Percentiles rank a stretch among this genome's conserved stretches.
These are phyloP conservation scores for Scutellaria baicalensis DNA, from an alignment of 257 asterid genomes.

Conservation along the genomic window DNA sequence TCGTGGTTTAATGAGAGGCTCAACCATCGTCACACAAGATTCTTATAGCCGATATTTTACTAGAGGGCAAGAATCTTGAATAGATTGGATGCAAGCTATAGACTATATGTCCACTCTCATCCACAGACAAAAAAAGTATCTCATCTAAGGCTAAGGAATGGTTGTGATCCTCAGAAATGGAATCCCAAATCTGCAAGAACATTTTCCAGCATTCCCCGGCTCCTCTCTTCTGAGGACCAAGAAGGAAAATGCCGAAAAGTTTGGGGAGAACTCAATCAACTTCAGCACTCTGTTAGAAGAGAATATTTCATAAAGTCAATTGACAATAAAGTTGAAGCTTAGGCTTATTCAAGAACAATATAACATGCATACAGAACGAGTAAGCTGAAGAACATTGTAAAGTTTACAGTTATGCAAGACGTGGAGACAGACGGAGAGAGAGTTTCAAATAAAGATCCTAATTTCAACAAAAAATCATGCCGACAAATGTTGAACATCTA, in stretches of 20 bases:
- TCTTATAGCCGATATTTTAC: constrained; percentile 6
- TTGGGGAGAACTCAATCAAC: background rate
- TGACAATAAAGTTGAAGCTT: background rate
- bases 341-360: background rate
- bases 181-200: constrained; percentile 8
- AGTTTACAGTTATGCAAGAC: too few species aligned
- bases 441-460: too few species aligned
- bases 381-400: background rate
- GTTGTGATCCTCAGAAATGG: constrained; percentile 8
- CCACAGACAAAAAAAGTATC: constrained; percentile 14
- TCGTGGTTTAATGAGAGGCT: background rate
- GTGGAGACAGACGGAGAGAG: too few species aligned
- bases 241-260: constrained; percentile 11
- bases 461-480: too few species aligned
- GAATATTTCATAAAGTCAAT: background rate
- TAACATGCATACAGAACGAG: background rate
- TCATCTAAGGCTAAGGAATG: constrained; percentile 16
- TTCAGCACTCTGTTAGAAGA: constrained; percentile 10
- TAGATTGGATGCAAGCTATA: background rate
- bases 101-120: constrained; percentile 17
- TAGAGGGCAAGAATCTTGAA: constrained; percentile 11
- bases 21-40: constrained; percentile 35
- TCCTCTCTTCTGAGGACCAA: constrained; percentile 1
- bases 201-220: constrained; percentile 22
- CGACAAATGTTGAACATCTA: background rate